Base-by-base conservation (phyloP, 1,284 basidiomycete species). In the Ustilago cynodontis region DNA sequence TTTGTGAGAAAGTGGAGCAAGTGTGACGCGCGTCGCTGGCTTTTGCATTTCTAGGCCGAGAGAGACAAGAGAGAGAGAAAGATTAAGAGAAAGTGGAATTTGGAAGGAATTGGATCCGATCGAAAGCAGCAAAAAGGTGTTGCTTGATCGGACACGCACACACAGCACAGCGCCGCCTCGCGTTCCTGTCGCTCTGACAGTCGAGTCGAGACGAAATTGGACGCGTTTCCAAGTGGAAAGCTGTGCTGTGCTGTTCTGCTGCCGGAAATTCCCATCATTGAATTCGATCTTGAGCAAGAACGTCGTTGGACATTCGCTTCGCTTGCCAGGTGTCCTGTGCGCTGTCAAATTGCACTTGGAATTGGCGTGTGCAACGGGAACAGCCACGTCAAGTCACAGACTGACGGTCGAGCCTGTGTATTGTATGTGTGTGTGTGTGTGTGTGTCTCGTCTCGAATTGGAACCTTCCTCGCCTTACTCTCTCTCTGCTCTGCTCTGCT, bases 21-120 rank as follows among this genome's bases (percentile, higher is more conserved):
- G 11, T n/a, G 66, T 66, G 70, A 67, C 70, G 70, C 70, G 70
- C 70, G 70, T 72, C 70, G 47, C 47, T 59, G 54, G 4, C 13
- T 22, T 3, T 43, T 9, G 24, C 8, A 24, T 45, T 43, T 51
- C 64, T 66, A 39, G 70, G 70, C 70, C 70, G 55, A 72, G 52
- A 72, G 22, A 64, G 35, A 33, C 5, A 33, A 6, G 31, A 33
- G n/a, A 33, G 31, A 33, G 31, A 33, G 31, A 33, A 33, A 33
- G n/a, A n/a, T n/a, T n/a, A n/a, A n/a, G n/a, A n/a, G n/a, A n/a
- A 33, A 14, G 35, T 11, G 35, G 8, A 37, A 37, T 37, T 37
- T 37, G 7, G 35, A 37, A 37, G 35, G 35, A 10, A 37, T 37
- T 29, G 41, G 7, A 7, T 22, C 41, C 26, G 58, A 52, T 59